phyloP scores from a whole-genome alignment of 2,329 filamentous ascomycete genomes.

The Neurospora crassa region DNA sequence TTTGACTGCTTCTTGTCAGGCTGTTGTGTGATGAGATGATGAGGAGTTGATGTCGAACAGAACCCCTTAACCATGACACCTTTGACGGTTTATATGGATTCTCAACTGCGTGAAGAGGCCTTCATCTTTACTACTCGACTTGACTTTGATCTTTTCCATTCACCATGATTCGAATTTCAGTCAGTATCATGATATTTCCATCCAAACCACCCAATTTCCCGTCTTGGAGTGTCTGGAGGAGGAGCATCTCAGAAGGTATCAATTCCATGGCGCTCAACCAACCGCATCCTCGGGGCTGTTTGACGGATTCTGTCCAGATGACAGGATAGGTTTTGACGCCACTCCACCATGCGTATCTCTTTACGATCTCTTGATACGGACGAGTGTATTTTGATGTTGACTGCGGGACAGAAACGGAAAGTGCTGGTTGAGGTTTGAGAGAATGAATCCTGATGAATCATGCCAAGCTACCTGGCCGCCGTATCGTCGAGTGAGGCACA shows the following conservation, averaged over 20 bases:
- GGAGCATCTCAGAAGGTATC: background rate
- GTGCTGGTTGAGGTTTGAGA: background rate
- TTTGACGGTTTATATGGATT: background rate
- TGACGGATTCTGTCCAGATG: background rate
- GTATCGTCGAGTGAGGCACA: background rate
- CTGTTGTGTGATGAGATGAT: background rate
- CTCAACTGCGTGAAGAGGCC: background rate
- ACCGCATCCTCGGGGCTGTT: background rate
- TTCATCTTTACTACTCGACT: background rate
- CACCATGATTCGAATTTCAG: background rate
- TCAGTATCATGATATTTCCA: background rate
- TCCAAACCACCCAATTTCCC: background rate
- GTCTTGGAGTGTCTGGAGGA: background rate
- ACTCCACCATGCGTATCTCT: background rate
- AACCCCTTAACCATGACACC: background rate
- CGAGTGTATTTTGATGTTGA: background rate
- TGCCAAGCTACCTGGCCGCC: background rate
- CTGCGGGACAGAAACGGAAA: background rate
- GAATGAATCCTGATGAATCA: background rate
- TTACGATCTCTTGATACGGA: background rate
- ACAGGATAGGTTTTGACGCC: background rate
- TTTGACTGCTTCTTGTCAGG: background rate
- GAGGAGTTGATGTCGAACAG: background rate
- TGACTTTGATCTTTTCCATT: background rate
- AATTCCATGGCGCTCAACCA: background rate